Conservation (phyloP, 139 green algal species). For the Bryopsis sp. region DNA sequence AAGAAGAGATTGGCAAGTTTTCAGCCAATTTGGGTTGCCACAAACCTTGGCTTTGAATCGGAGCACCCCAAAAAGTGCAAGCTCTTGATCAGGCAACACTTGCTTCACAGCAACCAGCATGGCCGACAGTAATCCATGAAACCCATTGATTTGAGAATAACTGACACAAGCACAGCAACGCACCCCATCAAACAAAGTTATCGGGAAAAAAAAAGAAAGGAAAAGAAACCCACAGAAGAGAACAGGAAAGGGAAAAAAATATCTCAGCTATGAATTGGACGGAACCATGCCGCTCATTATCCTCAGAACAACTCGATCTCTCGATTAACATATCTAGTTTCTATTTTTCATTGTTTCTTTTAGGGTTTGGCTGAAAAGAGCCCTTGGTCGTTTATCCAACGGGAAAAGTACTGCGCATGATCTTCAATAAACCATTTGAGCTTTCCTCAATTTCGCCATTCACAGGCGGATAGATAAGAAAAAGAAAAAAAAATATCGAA, state of each 20-base stretch:
- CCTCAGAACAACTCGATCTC: too few species aligned
- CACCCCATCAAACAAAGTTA: too few species aligned
- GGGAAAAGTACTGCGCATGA: neutral
- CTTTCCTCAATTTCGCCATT: too few species aligned
- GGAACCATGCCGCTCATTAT: too few species aligned
- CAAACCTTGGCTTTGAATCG: conserved; percentile 62
- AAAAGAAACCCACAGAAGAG: too few species aligned
- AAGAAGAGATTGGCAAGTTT: too few species aligned
- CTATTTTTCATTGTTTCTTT: neutral
- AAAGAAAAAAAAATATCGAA: neutral
- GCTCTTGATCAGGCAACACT: conserved; percentile 78
- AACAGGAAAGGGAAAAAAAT: too few species aligned
- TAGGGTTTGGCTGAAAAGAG: neutral
- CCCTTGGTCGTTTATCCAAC: neutral
- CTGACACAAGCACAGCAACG: conserved; percentile 22
- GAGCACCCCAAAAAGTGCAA: conserved; percentile 57
- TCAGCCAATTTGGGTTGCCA: neutral
- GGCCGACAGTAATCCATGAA: conserved; percentile 71
- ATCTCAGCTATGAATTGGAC: too few species aligned
- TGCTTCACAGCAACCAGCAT: conserved; percentile 89
- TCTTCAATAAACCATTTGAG: too few species aligned
- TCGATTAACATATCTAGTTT: too few species aligned
- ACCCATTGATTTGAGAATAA: conserved; percentile 68
- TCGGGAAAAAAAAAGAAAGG: too few species aligned
- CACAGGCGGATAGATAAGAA: conserved; percentile 2